A percentile compares a stretch with the other conserved stretches of the same genome.
phyloP scores from a whole-genome alignment of 2,329 filamentous ascomycete species.

The Ceratocystis ficicola region DNA sequence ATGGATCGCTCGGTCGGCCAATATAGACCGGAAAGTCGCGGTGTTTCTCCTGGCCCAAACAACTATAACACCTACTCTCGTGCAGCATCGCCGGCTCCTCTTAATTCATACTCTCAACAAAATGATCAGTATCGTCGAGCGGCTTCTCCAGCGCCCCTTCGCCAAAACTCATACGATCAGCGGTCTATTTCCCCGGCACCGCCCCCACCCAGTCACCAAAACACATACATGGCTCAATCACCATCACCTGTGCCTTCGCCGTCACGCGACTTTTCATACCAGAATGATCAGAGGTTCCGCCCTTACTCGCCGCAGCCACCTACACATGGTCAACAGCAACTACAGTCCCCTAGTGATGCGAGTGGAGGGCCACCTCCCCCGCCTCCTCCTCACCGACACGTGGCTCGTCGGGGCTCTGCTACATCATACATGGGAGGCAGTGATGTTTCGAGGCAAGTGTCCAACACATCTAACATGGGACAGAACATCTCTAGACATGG shows the following conservation, averaged over 20 bases:
- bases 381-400: conserved; percentile 71
- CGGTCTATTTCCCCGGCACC: conserved; percentile 21
- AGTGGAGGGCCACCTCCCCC: conserved; percentile 61
- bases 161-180: conserved; percentile 22
- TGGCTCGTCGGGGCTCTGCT: conserved; percentile 31
- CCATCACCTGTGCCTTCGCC: conserved; percentile 33
- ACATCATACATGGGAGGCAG: conserved; percentile 30
- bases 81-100: conserved; percentile 33
- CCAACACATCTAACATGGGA: conserved; percentile 22
- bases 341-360: conserved; percentile 27
- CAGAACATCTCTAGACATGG: conserved; percentile 30
- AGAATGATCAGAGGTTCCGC: conserved; percentile 27
- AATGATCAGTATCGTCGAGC: conserved; percentile 27
- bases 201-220: conserved; percentile 21
- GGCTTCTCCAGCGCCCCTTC: conserved; percentile 21
- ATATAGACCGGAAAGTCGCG: conserved; percentile 11
- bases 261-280: conserved; percentile 28
- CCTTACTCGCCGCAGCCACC: conserved; percentile 23
- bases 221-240: conserved; percentile 20
- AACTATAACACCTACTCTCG: conserved; percentile 25
- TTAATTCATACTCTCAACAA: conserved; percentile 25
- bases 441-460: conserved; percentile 24
- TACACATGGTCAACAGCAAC: conserved; percentile 18
- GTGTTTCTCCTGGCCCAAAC: conserved; percentile 28
- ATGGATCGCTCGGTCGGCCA: background rate